Percentiles rank a stretch among this genome's conserved stretches.
Conservation (phyloP, 1,139 yeast genomes). For the Taphrina flavorubra region DNA sequence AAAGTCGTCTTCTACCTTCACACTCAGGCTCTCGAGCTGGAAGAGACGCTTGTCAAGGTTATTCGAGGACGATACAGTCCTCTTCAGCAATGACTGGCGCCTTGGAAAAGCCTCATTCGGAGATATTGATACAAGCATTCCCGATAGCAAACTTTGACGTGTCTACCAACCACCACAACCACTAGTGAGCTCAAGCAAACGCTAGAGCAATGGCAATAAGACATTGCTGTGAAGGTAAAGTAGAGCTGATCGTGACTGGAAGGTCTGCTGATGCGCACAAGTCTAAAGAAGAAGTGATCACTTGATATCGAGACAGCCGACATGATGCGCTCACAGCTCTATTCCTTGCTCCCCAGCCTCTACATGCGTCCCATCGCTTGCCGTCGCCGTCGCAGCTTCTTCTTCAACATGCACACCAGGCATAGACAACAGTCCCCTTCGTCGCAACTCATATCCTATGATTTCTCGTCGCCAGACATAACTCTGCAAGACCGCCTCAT, state of each 20-base stretch:
- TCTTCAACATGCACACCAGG: background rate
- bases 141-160: background rate
- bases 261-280: too few relatives aligned
- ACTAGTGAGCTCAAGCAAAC: background rate
- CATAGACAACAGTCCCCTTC: constrained; percentile 24
- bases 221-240: background rate
- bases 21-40: background rate
- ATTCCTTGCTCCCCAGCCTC: background rate
- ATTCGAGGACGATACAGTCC: background rate
- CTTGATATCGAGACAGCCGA: background rate
- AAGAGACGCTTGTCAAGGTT: background rate
- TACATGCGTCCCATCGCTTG: background rate
- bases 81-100: background rate
- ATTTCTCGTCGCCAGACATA: constrained; percentile 47
- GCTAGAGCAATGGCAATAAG: background rate
- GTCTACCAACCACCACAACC: too few relatives aligned
- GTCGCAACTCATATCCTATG: constrained; percentile 41
- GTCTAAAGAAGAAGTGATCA: too few relatives aligned
- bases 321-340: constrained; percentile 1
- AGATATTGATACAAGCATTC: constrained; percentile 8
- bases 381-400: background rate
- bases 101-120: background rate
- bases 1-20: background rate
- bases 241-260: background rate
- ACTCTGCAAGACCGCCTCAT: constrained; percentile 46